A percentile compares a stretch with the other conserved stretches of the same genome.
Conservation (phyloP, 495 filamentous ascomycete genomes). For the Aspergillus wentii region DNA sequence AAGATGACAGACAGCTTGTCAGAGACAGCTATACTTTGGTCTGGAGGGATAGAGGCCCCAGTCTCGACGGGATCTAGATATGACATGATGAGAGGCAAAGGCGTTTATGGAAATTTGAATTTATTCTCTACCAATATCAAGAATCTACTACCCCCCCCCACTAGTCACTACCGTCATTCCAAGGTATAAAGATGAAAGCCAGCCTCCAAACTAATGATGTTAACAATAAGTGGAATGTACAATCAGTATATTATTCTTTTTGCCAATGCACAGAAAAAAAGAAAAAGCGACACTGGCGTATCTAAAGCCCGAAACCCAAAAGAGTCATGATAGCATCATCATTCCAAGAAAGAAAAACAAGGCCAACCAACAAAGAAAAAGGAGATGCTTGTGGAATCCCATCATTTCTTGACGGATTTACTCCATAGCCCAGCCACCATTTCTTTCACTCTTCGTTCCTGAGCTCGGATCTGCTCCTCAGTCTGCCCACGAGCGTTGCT, state of each 20-base stretch:
- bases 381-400: neutral
- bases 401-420: constrained; percentile 23
- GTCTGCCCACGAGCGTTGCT: constrained; percentile 60
- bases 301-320: neutral
- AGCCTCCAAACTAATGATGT: too few species aligned
- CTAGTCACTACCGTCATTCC: too few species aligned
- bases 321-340: neutral
- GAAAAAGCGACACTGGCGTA: too few species aligned
- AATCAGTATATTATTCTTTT: too few species aligned
- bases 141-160: too few species aligned
- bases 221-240: too few species aligned
- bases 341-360: neutral
- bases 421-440: constrained; percentile 57
- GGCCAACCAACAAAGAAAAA: neutral
- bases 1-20: neutral
- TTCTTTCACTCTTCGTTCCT: constrained; percentile 57
- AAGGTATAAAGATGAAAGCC: too few species aligned
- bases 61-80: neutral
- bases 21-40: neutral
- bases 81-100: neutral
- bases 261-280: too few species aligned
- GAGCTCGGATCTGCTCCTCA: constrained; percentile 57
- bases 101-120: too few species aligned
- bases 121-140: too few species aligned
- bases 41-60: too few species aligned